Percentiles rank a stretch among this genome's conserved stretches.
These are phyloP conservation scores for Leccinum subtestaceum DNA, from an alignment of 768 basidiomycete genomes.

Conservation along the genomic window DNA sequence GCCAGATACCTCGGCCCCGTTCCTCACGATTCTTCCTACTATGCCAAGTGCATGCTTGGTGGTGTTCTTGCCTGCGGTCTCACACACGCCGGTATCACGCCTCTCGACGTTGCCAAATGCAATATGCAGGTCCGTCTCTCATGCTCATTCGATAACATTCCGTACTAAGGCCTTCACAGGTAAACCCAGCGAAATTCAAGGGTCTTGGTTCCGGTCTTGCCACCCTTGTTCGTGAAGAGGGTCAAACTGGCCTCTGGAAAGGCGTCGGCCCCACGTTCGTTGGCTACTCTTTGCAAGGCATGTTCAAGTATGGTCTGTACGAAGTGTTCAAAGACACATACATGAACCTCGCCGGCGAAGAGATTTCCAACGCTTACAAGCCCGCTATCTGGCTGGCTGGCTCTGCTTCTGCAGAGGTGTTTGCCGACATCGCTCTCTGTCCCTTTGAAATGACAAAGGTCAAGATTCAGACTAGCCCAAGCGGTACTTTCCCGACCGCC, in stretches of 20 bases:
- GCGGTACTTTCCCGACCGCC: conserved; percentile 72
- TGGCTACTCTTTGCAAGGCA: conserved; percentile 92
- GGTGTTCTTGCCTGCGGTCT: conserved; percentile 8
- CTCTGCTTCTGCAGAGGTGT: conserved; percentile 91
- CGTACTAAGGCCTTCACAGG: conserved; percentile 38
- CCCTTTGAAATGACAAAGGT: conserved; percentile 92
- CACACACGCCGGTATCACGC: conserved; percentile 9
- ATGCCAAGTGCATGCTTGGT: conserved; percentile 12
- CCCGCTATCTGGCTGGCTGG: conserved; percentile 90
- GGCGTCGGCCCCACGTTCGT: conserved; percentile 90
- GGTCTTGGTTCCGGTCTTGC: conserved; percentile 60
- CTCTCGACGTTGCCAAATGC: conserved; percentile 10
- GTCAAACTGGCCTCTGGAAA: conserved; percentile 85
- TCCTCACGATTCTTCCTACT: conserved; percentile 12
- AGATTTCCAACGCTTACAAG: conserved; percentile 75
- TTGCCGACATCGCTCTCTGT: conserved; percentile 94
- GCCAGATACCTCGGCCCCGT: conserved; percentile 12
- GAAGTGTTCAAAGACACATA: conserved; percentile 94
- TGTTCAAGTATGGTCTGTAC: conserved; percentile 98
- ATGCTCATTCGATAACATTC: too few relatives aligned
- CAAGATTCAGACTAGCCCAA: conserved; percentile 78
- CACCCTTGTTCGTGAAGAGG: conserved; percentile 74
- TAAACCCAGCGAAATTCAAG: conserved; percentile 72
- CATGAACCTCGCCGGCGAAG: conserved; percentile 87
- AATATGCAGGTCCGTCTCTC: conserved; percentile 8